Evolutionary conservation across 2,329 filamentous ascomycete genomes (phyloP).

Genomic region (Calcarisporium arbuscula): DNA sequence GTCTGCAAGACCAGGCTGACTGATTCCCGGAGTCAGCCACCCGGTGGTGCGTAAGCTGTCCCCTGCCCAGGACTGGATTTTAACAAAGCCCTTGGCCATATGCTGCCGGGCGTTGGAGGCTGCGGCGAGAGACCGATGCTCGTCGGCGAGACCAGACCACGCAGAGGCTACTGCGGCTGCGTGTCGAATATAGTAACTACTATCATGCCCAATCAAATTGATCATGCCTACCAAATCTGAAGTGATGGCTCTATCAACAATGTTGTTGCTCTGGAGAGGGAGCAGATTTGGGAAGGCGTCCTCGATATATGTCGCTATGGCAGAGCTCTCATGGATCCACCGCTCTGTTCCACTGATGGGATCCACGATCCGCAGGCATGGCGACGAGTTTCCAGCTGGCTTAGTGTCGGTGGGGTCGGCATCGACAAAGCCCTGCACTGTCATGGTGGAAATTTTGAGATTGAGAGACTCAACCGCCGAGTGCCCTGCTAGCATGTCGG

Average conservation of each 20-base stretch:
- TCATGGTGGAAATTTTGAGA: not conserved
- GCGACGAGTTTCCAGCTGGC: not conserved
- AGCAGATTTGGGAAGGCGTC: not conserved
- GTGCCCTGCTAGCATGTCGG: not conserved
- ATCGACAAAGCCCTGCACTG: not conserved
- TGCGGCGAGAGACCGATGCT: not conserved
- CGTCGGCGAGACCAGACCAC: not conserved
- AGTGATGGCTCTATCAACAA: not conserved
- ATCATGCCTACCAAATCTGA: not conserved
- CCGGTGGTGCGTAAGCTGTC: not conserved
- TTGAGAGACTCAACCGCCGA: not conserved
- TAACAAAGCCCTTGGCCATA: not conserved
- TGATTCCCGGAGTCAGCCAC: not conserved
- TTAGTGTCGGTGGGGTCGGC: not conserved
- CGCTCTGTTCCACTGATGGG: not conserved
- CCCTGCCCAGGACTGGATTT: not conserved
- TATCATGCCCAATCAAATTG: not conserved
- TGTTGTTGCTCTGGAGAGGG: not conserved
- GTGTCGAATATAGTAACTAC: not conserved
- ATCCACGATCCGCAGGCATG: not conserved
- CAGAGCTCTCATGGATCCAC: not conserved
- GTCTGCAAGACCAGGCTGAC: not conserved
- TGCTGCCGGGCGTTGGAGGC: not conserved
- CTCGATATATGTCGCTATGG: not conserved
- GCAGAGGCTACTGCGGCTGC: not conserved